Base-by-base conservation (phyloP, 352 stramenopile species). In the Phytophthora cactorum region DNA sequence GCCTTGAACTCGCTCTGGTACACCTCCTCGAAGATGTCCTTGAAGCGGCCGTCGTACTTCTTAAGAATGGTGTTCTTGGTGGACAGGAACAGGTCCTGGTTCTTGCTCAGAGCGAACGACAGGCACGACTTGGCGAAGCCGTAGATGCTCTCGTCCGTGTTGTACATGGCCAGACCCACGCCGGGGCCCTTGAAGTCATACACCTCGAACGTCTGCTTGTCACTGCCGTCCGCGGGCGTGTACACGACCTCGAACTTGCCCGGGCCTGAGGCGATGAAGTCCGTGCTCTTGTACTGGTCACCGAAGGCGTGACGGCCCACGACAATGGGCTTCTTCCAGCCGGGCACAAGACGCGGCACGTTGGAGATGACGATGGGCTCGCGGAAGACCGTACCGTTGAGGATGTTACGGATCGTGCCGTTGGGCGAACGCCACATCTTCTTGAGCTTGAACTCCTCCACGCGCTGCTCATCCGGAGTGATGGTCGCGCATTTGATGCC, bases 51-150 rank as follows among this genome's bases (percentile, higher is more conserved):
- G 49, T 92, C 83, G 68, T 92, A 92, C 53, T 83, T 79, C 74
- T 94, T 94, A 10, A 94, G 66, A 61, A 94, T 94, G 2, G 86
- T 94, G 77, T 94, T 94, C 78, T 94, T 94, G 15, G 86, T 94
- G 57, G 68, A 85, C 53, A 94, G 58, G 63, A 80, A 94, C 59
- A 93, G 55, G 52, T 89, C 81, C 66, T 82, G 81, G 49, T 84
- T 77, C 68, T 80, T 80, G 76, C 72, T 70, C 47, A 94, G 63
- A 1, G 86, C 87, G 66, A 86, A 92, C 17, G 70, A 77, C 31
- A 94, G 85, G 62, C 81, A 94, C 50, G 79, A 86, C 56, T 86
- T 76, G 31, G 86, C 86, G 58, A 94, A 94, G 39, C 82, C 86
- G 53, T 75, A 77, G 71, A 94, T 92, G 49, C 79, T 91, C 56